A percentile compares a stretch with the other conserved stretches of the same genome.
phyloP scores from a whole-genome alignment of 805 yeast genomes.

The Candida suzukii region DNA sequence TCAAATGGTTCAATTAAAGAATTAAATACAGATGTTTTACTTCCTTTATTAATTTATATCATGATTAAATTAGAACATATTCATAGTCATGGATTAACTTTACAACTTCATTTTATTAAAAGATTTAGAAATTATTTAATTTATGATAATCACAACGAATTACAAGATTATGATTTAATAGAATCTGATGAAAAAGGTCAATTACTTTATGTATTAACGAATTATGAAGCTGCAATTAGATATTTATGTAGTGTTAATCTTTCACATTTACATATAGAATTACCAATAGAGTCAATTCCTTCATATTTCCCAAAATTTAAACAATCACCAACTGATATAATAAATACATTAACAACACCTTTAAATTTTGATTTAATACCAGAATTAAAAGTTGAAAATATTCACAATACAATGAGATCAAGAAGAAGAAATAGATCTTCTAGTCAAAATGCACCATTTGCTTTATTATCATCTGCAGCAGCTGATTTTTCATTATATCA shows the following conservation, averaged over 20 bases:
- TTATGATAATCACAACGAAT: too few species aligned
- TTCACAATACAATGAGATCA: not conserved
- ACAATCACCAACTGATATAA: conserved; percentile 1
- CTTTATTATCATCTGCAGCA: not conserved
- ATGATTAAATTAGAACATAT: conserved; percentile 23
- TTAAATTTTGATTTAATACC: conserved; percentile 20
- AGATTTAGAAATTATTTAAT: conserved; percentile 24
- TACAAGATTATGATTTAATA: too few species aligned
- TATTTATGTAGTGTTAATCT: conserved; percentile 25
- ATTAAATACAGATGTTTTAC: conserved; percentile 26
- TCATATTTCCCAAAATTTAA: conserved; percentile 3
- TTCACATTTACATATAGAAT: conserved; percentile 21
- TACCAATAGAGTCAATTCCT: conserved; percentile 6
- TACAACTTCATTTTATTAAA: conserved; percentile 26
- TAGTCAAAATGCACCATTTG: not conserved
- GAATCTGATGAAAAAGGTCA: conserved; percentile 27
- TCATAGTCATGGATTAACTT: conserved; percentile 19
- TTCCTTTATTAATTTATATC: conserved; percentile 27
- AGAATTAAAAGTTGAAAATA: conserved; percentile 4
- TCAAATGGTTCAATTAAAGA: conserved; percentile 6
- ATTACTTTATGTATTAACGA: conserved; percentile 26
- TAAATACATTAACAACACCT: conserved; percentile 11
- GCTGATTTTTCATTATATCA: conserved; percentile 21
- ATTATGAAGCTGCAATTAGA: conserved; percentile 29
- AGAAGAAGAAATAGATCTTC: not conserved